These are phyloP conservation scores for Voacanga thouarsii DNA, from an alignment of 257 asterid genomes.

Conservation along the genomic window DNA sequence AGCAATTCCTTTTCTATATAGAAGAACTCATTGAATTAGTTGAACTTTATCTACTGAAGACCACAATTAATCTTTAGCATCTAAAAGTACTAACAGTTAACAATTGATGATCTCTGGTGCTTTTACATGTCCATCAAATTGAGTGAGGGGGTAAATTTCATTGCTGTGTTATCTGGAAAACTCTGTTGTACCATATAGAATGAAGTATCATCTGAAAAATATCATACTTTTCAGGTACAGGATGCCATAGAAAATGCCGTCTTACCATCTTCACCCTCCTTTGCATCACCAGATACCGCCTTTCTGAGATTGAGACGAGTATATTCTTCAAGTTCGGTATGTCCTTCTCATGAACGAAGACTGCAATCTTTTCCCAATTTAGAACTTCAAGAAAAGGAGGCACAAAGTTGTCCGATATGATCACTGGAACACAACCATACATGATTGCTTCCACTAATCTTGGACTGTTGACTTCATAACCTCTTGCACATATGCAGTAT, in stretches of 20 bases:
- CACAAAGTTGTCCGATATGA: constrained; percentile 65
- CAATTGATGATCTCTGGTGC: too few species aligned
- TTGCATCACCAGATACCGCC: constrained; percentile 57
- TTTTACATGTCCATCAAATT: too few species aligned
- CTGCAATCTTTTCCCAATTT: constrained; percentile 70
- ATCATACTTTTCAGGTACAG: constrained; percentile 47
- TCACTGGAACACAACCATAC: constrained; percentile 72
- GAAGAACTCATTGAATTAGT: too few species aligned
- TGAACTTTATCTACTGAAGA: too few species aligned
- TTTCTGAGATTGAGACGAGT: constrained; percentile 48
- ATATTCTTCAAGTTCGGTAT: constrained; percentile 66
- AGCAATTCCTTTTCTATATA: too few species aligned
- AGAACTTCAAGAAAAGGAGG: constrained; percentile 75
- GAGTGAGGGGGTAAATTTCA: constrained; percentile 5
- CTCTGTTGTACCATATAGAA: constrained; percentile 70
- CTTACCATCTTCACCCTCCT: constrained; percentile 55
- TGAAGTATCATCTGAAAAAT: constrained; percentile 74
- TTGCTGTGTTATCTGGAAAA: constrained; percentile 29
- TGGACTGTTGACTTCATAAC: constrained; percentile 72
- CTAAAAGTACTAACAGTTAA: too few species aligned
- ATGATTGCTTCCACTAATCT: constrained; percentile 71
- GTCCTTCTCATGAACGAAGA: constrained; percentile 64
- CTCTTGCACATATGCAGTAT: constrained; percentile 73
- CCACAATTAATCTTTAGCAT: too few species aligned
- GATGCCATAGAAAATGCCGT: constrained; percentile 70